Conservation (phyloP, 73 alveolate genomes). For the Paraurostyla sp. region DNA sequence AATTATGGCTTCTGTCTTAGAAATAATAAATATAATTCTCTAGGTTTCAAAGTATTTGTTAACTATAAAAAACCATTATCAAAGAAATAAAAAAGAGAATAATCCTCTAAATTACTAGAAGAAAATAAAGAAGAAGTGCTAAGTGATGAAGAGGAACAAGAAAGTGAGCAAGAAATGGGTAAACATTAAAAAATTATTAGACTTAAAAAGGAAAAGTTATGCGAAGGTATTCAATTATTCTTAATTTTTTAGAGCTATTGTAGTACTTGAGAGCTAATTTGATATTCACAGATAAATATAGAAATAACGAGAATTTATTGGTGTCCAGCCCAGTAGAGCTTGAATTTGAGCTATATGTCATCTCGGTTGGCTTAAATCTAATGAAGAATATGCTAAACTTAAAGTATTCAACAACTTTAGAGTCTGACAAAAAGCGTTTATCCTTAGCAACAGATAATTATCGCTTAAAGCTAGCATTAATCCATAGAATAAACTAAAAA, state of each 20-base stretch:
- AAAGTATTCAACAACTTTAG: conserved; percentile 19
- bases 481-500: conserved; percentile 49
- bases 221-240: too few relatives aligned
- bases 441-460: background rate
- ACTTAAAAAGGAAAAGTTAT: conserved; percentile 13
- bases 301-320: background rate
- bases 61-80: conserved; percentile 17
- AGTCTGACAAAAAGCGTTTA: conserved; percentile 19
- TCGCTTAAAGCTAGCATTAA: conserved; percentile 43
- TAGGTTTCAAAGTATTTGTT: conserved; percentile 67
- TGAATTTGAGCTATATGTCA: conserved; percentile 31
- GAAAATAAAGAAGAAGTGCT: too few relatives aligned
- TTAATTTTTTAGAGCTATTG: too few relatives aligned
- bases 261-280: conserved; percentile 59
- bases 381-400: background rate
- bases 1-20: conserved; percentile 80
- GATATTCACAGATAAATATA: conserved; percentile 24
- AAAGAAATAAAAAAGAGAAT: background rate
- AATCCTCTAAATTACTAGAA: background rate
- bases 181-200: conserved; percentile 42
- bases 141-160: conserved; percentile 35
- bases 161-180: background rate
- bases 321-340: conserved; percentile 47
- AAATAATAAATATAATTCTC: conserved; percentile 74
- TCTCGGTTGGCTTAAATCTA: conserved; percentile 20